Evolutionary conservation across 2,329 filamentous ascomycete species (phyloP).

Genomic region (Venturiaceae sp.): DNA sequence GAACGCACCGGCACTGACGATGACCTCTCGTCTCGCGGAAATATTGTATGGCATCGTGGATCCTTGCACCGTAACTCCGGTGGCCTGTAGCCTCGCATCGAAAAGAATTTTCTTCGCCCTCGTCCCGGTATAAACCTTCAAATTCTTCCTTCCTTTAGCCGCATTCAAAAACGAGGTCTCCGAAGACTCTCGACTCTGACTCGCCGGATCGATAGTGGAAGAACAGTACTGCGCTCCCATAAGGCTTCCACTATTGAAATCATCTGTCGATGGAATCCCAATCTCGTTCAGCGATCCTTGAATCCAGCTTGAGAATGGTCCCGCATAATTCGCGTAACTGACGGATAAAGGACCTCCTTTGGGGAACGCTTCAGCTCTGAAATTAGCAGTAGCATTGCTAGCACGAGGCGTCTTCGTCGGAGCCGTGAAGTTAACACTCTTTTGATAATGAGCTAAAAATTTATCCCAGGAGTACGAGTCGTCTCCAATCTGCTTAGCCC

Average conservation of each 20-base stretch:
- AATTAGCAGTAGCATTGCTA: slow-evolving; percentile 17
- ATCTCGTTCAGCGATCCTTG: not conserved
- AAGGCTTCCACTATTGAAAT: slow-evolving; percentile 6
- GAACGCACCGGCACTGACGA: slow-evolving; percentile 5
- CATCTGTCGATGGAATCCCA: not conserved
- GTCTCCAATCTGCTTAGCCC: slow-evolving; percentile 22
- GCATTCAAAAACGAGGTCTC: not conserved
- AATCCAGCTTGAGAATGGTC: slow-evolving; percentile 1
- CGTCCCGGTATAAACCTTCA: slow-evolving; percentile 37
- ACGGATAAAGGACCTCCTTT: slow-evolving; percentile 4
- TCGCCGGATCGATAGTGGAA: slow-evolving; percentile 2
- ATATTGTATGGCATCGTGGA: not conserved
- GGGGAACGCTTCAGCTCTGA: slow-evolving; percentile 9
- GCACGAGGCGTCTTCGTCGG: slow-evolving; percentile 17
- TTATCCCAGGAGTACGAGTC: slow-evolving; percentile 20
- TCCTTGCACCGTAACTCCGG: not conserved
- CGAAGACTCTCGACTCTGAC: not conserved
- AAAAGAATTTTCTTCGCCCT: slow-evolving; percentile 31
- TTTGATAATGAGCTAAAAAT: slow-evolving; percentile 20
- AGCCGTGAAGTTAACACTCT: slow-evolving; percentile 17
- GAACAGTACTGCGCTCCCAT: not conserved
- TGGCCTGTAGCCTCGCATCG: slow-evolving; percentile 26
- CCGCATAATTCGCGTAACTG: slow-evolving; percentile 5
- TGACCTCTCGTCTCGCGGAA: slow-evolving; percentile 3
- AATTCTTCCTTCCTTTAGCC: slow-evolving; percentile 4